These are phyloP conservation scores for Colletotrichum sp. DNA, from an alignment of 2,329 filamentous ascomycete species.

Conservation along the genomic window DNA sequence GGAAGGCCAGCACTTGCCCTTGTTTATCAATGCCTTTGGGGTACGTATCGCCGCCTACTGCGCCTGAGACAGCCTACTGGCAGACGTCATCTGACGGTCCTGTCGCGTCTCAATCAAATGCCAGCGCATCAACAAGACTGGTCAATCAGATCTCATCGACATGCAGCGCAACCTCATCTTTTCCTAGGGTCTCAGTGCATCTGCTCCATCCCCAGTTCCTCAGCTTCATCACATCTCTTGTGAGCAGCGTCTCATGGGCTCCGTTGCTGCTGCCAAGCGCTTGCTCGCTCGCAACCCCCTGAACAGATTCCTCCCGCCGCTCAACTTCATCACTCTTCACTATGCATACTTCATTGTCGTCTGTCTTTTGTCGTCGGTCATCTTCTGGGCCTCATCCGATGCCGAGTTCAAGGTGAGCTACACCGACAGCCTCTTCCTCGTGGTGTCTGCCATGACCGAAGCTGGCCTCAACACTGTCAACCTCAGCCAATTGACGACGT, in stretches of 20 bases:
- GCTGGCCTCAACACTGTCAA: conserved; percentile 73
- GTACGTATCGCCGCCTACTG: background rate
- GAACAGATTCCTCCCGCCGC: conserved; percentile 33
- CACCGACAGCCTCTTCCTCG: conserved; percentile 70
- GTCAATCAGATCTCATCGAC: background rate
- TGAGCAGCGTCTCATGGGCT: background rate
- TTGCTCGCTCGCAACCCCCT: background rate
- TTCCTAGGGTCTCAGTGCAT: background rate
- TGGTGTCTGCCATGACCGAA: conserved; percentile 69
- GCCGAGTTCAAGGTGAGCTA: conserved; percentile 59
- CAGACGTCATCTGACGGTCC: background rate
- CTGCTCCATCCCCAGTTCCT: background rate
- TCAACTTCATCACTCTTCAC: conserved; percentile 70
- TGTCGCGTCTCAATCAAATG: background rate
- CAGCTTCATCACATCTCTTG: no score
- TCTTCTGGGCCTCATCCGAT: conserved; percentile 65
- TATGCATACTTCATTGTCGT: conserved; percentile 69
- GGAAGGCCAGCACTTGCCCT: background rate
- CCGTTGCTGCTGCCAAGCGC: background rate
- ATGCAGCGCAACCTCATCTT: background rate
- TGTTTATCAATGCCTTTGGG: background rate
- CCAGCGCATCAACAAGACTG: background rate
- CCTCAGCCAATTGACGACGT: conserved; percentile 67
- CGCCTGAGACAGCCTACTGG: background rate
- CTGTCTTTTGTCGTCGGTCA: conserved; percentile 59